Evolutionary conservation across 257 asterid species (phyloP).

Genomic region (Solanum etuberosum): DNA sequence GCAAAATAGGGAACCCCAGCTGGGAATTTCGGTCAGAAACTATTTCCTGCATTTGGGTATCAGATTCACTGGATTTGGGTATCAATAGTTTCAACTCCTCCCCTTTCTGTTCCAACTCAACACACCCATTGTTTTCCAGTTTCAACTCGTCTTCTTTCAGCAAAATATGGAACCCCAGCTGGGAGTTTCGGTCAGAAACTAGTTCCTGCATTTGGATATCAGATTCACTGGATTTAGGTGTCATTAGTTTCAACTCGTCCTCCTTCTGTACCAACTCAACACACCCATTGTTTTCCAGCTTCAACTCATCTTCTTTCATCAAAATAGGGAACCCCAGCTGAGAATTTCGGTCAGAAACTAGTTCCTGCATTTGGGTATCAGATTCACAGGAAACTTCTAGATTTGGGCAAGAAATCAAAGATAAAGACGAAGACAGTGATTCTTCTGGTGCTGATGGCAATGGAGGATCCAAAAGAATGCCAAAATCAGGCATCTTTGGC

Average conservation of each 20-base stretch:
- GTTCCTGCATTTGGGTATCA: not conserved
- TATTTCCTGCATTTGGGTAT: not conserved
- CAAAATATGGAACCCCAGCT: too few species aligned
- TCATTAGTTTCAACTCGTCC: not conserved
- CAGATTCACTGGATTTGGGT: not conserved
- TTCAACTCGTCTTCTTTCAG: not conserved
- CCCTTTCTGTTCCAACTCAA: not conserved
- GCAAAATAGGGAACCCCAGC: not conserved
- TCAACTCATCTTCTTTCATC: not conserved
- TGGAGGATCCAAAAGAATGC: constrained; percentile 11
- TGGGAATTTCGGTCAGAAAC: not conserved
- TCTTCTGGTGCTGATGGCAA: constrained; percentile 4
- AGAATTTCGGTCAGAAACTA: not conserved
- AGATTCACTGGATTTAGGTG: too few species aligned
- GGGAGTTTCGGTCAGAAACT: too few species aligned
- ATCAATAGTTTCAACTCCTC: not conserved
- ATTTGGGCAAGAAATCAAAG: not conserved
- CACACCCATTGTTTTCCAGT: not conserved
- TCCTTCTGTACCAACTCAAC: not conserved
- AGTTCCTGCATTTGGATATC: too few species aligned
- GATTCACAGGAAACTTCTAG: not conserved
- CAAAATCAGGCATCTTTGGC: constrained; percentile 36
- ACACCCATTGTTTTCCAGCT: not conserved
- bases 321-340: not conserved
- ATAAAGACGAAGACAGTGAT: not conserved